phyloP scores from a whole-genome alignment of 1,139 yeast species.

The Candida gigantensis region DNA sequence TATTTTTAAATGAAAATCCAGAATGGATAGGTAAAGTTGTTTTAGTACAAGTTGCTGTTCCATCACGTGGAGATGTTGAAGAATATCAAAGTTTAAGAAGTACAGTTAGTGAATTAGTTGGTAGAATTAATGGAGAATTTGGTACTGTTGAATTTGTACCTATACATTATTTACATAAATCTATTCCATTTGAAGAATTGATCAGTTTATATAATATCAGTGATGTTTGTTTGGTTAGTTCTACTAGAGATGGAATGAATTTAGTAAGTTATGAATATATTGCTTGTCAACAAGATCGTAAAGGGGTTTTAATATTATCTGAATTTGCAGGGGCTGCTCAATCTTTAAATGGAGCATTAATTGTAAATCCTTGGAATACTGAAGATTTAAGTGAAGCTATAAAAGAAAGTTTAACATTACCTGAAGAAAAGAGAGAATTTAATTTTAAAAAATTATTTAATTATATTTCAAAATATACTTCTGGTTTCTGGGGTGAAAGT shows the following conservation, averaged over 20 bases:
- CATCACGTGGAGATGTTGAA: constrained; percentile 97
- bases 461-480: constrained; percentile 89
- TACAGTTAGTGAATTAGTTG: constrained; percentile 93
- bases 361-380: constrained; percentile 98
- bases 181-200: constrained; percentile 87
- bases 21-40: constrained; percentile 99
- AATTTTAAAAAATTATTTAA: constrained; percentile 82
- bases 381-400: constrained; percentile 89
- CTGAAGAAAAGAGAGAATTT: constrained; percentile 72
- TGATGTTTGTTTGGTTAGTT: constrained; percentile 89
- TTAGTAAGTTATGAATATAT: constrained; percentile 94
- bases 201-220: constrained; percentile 81
- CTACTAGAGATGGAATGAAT: constrained; percentile 98
- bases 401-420: constrained; percentile 81
- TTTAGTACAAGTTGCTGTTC: constrained; percentile 95
- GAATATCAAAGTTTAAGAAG: constrained; percentile 94
- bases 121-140: constrained; percentile 92
- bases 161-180: constrained; percentile 92
- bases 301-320: constrained; percentile 83
- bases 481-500: constrained; percentile 96
- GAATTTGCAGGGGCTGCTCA: constrained; percentile 99
- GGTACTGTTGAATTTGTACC: constrained; percentile 98
- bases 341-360: constrained; percentile 86
- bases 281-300: constrained; percentile 87
- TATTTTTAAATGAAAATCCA: constrained; percentile 87